These are phyloP conservation scores for Naumovozyma castellii DNA, from an alignment of 805 yeast species.

Conservation along the genomic window DNA sequence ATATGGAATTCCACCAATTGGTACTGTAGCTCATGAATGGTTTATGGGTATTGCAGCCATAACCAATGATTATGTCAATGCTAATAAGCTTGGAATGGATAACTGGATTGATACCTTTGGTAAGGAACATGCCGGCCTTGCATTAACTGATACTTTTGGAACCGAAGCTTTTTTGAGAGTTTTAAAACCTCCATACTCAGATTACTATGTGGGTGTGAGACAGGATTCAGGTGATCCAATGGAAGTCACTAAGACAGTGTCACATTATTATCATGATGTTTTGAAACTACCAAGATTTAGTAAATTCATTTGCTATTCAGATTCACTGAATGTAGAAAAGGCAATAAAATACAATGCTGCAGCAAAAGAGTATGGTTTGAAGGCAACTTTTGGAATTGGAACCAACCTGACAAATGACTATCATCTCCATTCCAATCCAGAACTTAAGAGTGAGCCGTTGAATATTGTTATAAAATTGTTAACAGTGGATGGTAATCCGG, in stretches of 20 bases:
- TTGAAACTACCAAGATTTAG: slow-evolving; percentile 48
- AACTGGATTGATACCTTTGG: slow-evolving; percentile 81
- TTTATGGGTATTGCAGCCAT: slow-evolving; percentile 93
- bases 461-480: slow-evolving; percentile 82
- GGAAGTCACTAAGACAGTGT: slow-evolving; percentile 57
- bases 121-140: slow-evolving; percentile 67
- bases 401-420: slow-evolving; percentile 91
- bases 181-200: slow-evolving; percentile 62
- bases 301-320: slow-evolving; percentile 74
- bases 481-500: slow-evolving; percentile 61
- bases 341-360: slow-evolving; percentile 58
- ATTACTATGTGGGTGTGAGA: slow-evolving; percentile 74
- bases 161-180: slow-evolving; percentile 61
- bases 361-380: slow-evolving; percentile 59
- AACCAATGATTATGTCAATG: slow-evolving; percentile 61
- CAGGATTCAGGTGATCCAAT: slow-evolving; percentile 94
- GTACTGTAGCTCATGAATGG: slow-evolving; percentile 98
- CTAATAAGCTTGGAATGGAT: slow-evolving; percentile 69
- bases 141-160: slow-evolving; percentile 94
- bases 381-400: slow-evolving; percentile 79
- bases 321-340: slow-evolving; percentile 68
- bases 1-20: slow-evolving; percentile 61
- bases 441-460: slow-evolving; percentile 58
- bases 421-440: slow-evolving; percentile 25
- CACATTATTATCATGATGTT: slow-evolving; percentile 47